These are phyloP conservation scores for Microglena sp. DNA, from an alignment of 139 green algal genomes.

Conservation along the genomic window DNA sequence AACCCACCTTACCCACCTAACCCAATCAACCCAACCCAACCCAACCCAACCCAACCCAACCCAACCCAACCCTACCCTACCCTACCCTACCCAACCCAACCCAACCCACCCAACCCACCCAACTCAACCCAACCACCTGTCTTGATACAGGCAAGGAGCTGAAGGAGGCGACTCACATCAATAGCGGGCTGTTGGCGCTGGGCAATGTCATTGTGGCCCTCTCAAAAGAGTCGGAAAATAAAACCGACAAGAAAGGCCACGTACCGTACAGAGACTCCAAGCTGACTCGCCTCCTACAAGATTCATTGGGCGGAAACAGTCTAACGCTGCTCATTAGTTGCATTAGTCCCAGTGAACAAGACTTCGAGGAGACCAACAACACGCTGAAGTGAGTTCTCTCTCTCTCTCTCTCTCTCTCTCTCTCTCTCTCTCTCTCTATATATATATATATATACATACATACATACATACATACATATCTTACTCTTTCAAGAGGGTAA, in stretches of 20 bases:
- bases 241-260: conserved; percentile 29
- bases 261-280: conserved; percentile 41
- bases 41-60: too few species aligned
- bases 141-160: too few species aligned
- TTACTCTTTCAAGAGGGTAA: too few species aligned
- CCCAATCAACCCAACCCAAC: too few species aligned
- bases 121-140: too few species aligned
- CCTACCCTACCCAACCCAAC: too few species aligned
- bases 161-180: conserved; percentile 64
- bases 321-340: conserved; percentile 57
- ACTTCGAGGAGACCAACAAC: conserved; percentile 70
- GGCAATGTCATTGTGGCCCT: conserved; percentile 62
- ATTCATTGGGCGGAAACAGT: conserved; percentile 60
- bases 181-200: conserved; percentile 54
- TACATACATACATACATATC: too few species aligned
- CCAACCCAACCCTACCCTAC: too few species aligned
- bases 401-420: neutral
- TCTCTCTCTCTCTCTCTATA: neutral
- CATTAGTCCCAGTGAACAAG: conserved; percentile 44
- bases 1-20: too few species aligned
- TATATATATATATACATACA: neutral
- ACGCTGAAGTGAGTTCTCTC: conserved; percentile 44
- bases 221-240: conserved; percentile 17
- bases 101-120: too few species aligned
- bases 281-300: conserved; percentile 21